Percentiles rank a stretch among this genome's conserved stretches.
Evolutionary conservation across 2,329 filamentous ascomycete species (phyloP).

Genomic region (Ambrosiella xylebori): DNA sequence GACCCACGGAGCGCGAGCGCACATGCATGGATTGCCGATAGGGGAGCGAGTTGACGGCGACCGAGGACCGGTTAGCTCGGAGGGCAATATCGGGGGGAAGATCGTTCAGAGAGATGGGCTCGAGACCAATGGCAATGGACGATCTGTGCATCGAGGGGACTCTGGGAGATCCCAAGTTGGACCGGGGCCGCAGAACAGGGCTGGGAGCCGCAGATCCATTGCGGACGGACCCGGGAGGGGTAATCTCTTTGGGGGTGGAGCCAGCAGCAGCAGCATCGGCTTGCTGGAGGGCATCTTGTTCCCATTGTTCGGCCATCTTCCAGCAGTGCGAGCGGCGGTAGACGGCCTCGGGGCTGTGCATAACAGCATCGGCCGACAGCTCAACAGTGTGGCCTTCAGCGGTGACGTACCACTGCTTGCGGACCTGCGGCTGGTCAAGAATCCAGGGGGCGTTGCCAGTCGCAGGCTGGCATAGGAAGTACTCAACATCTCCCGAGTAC

Average conservation of each 20-base stretch:
- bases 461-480: constrained; percentile 64
- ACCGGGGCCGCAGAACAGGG: constrained; percentile 6
- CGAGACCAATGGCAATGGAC: constrained; percentile 27
- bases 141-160: constrained; percentile 18
- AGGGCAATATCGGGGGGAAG: constrained; percentile 6
- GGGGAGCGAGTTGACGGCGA: constrained; percentile 4
- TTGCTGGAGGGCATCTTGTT: constrained; percentile 20
- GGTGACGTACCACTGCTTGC: constrained; percentile 58
- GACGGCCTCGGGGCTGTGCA: constrained; percentile 43
- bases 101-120: constrained; percentile 20
- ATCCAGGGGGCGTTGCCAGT: constrained; percentile 59
- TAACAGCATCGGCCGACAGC: constrained; percentile 40
- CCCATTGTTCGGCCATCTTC: constrained; percentile 35
- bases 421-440: constrained; percentile 43
- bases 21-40: constrained; percentile 7
- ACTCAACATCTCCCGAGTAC: constrained; percentile 56
- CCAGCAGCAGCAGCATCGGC: constrained; percentile 13
- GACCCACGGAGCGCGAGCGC: constrained; percentile 9
- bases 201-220: constrained; percentile 3
- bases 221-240: constrained; percentile 9
- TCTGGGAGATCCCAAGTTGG: constrained; percentile 7
- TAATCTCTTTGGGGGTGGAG: constrained; percentile 12
- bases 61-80: constrained; percentile 6
- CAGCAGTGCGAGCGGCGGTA: constrained; percentile 42
- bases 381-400: constrained; percentile 42